Evolutionary conservation across 2,329 filamentous ascomycete species (phyloP), one percentile per base, ranked within the genome.

Genomic region (Remersonia thermophila): DNA sequence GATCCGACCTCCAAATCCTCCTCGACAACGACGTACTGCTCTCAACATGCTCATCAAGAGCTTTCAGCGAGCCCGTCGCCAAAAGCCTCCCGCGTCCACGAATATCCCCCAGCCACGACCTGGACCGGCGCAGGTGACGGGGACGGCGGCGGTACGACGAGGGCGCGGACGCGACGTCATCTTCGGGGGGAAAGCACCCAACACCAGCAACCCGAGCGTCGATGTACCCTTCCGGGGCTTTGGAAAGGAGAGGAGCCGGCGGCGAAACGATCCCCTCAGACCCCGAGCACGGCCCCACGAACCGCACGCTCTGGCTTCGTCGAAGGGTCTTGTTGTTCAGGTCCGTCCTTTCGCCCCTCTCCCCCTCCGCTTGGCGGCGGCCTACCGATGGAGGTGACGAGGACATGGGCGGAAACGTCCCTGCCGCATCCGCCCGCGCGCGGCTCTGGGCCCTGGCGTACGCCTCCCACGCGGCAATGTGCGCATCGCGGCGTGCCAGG

Each of bases 381-480:
- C n/a, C n/a, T n/a, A n/a, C n/a, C n/a, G n/a, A n/a, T n/a, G n/a
- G n/a, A n/a, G n/a, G n/a, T n/a, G n/a, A n/a, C n/a, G 20, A 23
- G 9, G 20, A 23, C 20, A 23, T 23, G 9, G 20, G n/a, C n/a
- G n/a, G 20, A 9, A 23, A 23, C 9, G 20, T 9, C 20, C 20
- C 20, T 23, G 20, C 9, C 9, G 9, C 5, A 23, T 23, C 20
- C 5, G 18, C 51, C 50, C 38, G 49, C 58, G 50, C 57, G 10
- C 61, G 58, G 26, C 60, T 59, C 36, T 61, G 61, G n/a, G 69
- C 68, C 40, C 68, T 63, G 6, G 59, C 53, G 50, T 72, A 82
- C 2, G 78, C 79, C 48, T 76, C 60, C 25, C 62, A 59, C 7
- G 78, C 78, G 15, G 78, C 77, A 27, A 69, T 65, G 27, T 73